A percentile compares a stretch with the other conserved stretches of the same genome.
Evolutionary conservation across 208 protist species (phyloP).

Genomic region (Leishmania braziliensis): DNA sequence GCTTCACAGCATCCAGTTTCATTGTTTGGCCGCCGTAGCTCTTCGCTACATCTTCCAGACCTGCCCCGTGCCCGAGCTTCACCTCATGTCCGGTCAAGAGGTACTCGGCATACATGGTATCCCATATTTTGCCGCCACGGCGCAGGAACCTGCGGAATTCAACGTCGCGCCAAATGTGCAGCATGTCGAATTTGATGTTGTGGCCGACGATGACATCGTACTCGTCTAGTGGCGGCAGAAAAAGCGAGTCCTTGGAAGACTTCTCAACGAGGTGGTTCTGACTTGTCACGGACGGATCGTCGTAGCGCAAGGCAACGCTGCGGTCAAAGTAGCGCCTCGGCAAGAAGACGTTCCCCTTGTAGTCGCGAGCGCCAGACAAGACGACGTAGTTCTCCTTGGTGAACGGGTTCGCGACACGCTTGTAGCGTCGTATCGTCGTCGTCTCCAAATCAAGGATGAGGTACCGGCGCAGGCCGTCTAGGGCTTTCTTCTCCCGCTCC

Average conservation of each 20-base stretch:
- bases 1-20: slow-evolving; percentile 92
- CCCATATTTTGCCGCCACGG: slow-evolving; percentile 90
- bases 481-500: slow-evolving; percentile 67
- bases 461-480: slow-evolving; percentile 67
- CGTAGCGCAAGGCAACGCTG: slow-evolving; percentile 77
- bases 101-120: slow-evolving; percentile 95
- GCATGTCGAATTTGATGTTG: slow-evolving; percentile 94
- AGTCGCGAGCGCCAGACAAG: slow-evolving; percentile 86
- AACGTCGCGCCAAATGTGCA: slow-evolving; percentile 87
- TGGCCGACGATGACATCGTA: slow-evolving; percentile 93
- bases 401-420: slow-evolving; percentile 92
- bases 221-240: slow-evolving; percentile 86
- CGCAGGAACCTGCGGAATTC: slow-evolving; percentile 85
- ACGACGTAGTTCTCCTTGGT: slow-evolving; percentile 91
- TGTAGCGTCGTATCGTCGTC: slow-evolving; percentile 87
- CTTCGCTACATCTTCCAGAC: slow-evolving; percentile 89
- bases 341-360: slow-evolving; percentile 90
- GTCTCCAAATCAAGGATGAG: slow-evolving; percentile 92
- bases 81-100: slow-evolving; percentile 89
- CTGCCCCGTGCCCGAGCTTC: slow-evolving; percentile 79
- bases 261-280: slow-evolving; percentile 70
- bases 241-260: slow-evolving; percentile 82
- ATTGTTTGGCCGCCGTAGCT: slow-evolving; percentile 88
- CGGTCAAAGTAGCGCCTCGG: slow-evolving; percentile 81
- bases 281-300: slow-evolving; percentile 70